phyloP scores from a whole-genome alignment of 345 rosid genomes.

The Barbarea vulgaris region DNA sequence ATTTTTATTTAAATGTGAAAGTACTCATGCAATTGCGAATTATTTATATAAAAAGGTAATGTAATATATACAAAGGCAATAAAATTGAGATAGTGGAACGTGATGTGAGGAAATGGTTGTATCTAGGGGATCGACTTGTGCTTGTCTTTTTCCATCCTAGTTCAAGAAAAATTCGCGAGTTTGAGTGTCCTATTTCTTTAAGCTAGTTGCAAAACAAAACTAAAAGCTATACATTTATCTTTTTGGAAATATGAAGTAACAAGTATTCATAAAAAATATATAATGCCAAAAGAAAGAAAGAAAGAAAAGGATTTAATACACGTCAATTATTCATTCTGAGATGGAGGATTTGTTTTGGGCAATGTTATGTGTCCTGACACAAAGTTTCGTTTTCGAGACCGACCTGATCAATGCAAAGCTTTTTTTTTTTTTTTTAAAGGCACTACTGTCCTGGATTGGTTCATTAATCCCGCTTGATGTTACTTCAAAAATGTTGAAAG shows the following conservation, averaged over 20 bases:
- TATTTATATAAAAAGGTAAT: background rate
- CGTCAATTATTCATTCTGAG: background rate
- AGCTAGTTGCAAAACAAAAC: background rate
- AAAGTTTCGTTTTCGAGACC: background rate
- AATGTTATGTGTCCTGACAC: background rate
- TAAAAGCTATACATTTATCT: constrained; percentile 5
- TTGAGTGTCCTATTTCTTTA: constrained; percentile 1
- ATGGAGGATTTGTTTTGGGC: background rate
- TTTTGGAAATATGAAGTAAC: background rate
- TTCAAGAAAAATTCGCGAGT: constrained; percentile 6
- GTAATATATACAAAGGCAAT: background rate
- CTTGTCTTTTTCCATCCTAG: constrained; percentile 23
- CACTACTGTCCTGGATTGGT: background rate
- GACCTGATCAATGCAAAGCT: background rate
- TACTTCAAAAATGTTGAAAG: no score
- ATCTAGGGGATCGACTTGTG: constrained; percentile 17
- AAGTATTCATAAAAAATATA: background rate
- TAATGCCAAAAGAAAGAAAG: background rate
- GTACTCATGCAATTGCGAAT: background rate
- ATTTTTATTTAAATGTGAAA: no score
- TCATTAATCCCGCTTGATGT: background rate
- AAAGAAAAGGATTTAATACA: background rate
- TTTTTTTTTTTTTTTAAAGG: background rate
- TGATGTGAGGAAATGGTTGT: constrained; percentile 29
- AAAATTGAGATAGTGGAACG: constrained; percentile 26